Conservation (phyloP, 1,284 basidiomycete genomes). For the Peniophora sp. region DNA sequence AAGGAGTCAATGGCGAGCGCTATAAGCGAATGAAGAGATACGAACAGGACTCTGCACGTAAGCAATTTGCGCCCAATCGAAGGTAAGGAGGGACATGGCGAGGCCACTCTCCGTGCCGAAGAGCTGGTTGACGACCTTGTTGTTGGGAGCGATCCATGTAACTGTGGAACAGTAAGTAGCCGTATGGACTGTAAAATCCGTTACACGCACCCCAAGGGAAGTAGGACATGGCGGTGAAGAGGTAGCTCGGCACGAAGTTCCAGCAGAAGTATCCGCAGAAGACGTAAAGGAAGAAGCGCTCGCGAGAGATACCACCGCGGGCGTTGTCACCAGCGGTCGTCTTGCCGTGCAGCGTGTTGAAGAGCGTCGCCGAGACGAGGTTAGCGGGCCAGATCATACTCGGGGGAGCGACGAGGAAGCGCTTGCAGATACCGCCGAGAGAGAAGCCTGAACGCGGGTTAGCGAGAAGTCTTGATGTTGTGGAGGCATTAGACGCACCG, state of each 20-base stretch:
- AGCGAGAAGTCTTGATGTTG: too few relatives aligned
- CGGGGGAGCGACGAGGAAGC: slow-evolving; percentile 79
- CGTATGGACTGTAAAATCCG: too few relatives aligned
- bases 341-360: slow-evolving; percentile 69
- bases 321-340: slow-evolving; percentile 54
- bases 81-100: slow-evolving; percentile 58
- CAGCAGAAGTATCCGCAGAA: slow-evolving; percentile 50
- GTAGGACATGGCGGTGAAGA: not conserved
- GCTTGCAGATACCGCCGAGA: slow-evolving; percentile 70
- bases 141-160: slow-evolving; percentile 74
- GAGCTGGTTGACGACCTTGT: slow-evolving; percentile 57
- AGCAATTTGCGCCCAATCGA: slow-evolving; percentile 60
- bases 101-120: slow-evolving; percentile 75
- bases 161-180: slow-evolving; percentile 54
- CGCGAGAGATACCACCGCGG: slow-evolving; percentile 61
- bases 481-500: not conserved
- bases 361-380: slow-evolving; percentile 76
- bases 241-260: slow-evolving; percentile 23
- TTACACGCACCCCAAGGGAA: too few relatives aligned
- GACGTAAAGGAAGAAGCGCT: slow-evolving; percentile 66
- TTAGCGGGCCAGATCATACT: slow-evolving; percentile 91
- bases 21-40: not conserved
- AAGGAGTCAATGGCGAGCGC: not conserved
- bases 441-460: slow-evolving; percentile 49
- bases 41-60: slow-evolving; percentile 39